Conservation (phyloP, 1,284 basidiomycete species). For the Leccinum fuscescens region DNA sequence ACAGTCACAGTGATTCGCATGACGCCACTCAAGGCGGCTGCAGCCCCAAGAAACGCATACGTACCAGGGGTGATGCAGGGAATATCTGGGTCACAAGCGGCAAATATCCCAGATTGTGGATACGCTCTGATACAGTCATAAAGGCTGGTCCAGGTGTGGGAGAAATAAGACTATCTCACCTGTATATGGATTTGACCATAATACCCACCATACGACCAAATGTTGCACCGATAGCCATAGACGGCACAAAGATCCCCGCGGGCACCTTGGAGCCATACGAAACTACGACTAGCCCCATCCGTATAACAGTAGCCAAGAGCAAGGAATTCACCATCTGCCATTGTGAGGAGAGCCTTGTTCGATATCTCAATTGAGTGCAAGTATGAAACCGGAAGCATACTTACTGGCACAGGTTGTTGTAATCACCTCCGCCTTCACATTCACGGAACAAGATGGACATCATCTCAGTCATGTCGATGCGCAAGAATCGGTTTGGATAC, state of each 20-base stretch:
- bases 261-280: slow-evolving; percentile 98
- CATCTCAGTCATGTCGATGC: slow-evolving; percentile 98
- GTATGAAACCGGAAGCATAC: slow-evolving; percentile 33
- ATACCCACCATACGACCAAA: slow-evolving; percentile 97
- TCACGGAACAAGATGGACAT: slow-evolving; percentile 96
- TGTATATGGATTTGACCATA: slow-evolving; percentile 88
- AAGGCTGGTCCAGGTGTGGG: background rate
- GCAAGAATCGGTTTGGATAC: slow-evolving; percentile 92
- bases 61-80: slow-evolving; percentile 99
- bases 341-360: slow-evolving; percentile 75
- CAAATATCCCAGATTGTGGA: slow-evolving; percentile 83
- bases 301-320: slow-evolving; percentile 86
- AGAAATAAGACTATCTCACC: slow-evolving; percentile 45
- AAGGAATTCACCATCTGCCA: slow-evolving; percentile 96
- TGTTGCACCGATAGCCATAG: slow-evolving; percentile 95
- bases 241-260: slow-evolving; percentile 96
- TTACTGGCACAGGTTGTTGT: slow-evolving; percentile 92
- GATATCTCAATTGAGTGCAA: slow-evolving; percentile 14
- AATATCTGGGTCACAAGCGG: slow-evolving; percentile 85
- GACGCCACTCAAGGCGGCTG: slow-evolving; percentile 92
- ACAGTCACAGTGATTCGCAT: slow-evolving; percentile 98
- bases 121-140: slow-evolving; percentile 57
- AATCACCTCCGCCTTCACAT: slow-evolving; percentile 92
- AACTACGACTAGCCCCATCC: slow-evolving; percentile 84
- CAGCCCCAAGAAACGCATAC: slow-evolving; percentile 93